phyloP scores from a whole-genome alignment of 2,329 filamentous ascomycete genomes.

The Pseudofabraea citricarpa region DNA sequence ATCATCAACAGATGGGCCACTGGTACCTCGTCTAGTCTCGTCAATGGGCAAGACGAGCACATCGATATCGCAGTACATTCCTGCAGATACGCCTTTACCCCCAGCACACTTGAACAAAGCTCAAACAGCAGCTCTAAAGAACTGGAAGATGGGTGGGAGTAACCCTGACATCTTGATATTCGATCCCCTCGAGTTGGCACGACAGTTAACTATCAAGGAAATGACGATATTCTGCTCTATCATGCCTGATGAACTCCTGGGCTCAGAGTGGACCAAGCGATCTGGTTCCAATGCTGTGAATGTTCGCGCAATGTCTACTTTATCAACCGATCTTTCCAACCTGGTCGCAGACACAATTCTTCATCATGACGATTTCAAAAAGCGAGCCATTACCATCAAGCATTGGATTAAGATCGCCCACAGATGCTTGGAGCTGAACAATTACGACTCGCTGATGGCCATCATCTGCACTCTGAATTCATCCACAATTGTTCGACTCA shows the following conservation, averaged over 20 bases:
- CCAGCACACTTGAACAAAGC: slow-evolving; percentile 67
- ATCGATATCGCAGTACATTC: slow-evolving; percentile 64
- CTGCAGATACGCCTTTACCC: slow-evolving; percentile 68
- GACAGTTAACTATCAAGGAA: slow-evolving; percentile 89
- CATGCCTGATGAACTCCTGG: slow-evolving; percentile 84
- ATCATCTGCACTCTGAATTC: slow-evolving; percentile 93
- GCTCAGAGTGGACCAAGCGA: slow-evolving; percentile 92
- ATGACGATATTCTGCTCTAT: slow-evolving; percentile 90
- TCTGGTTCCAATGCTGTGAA: slow-evolving; percentile 74
- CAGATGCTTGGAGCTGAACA: slow-evolving; percentile 82
- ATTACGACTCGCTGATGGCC: slow-evolving; percentile 95
- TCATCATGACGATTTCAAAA: slow-evolving; percentile 84
- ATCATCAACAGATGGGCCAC: slow-evolving; percentile 62
- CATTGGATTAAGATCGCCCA: slow-evolving; percentile 96
- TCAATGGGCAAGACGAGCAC: slow-evolving; percentile 86
- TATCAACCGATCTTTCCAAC: slow-evolving; percentile 90
- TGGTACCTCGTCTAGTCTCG: slow-evolving; percentile 78
- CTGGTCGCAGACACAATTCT: slow-evolving; percentile 91
- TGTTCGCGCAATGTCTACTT: slow-evolving; percentile 86
- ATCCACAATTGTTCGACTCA: slow-evolving; percentile 82
- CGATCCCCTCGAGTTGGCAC: slow-evolving; percentile 82
- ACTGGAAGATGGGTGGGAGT: slow-evolving; percentile 69
- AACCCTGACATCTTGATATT: slow-evolving; percentile 80
- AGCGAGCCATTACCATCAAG: slow-evolving; percentile 84
- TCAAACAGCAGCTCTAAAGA: slow-evolving; percentile 66